A percentile compares a stretch with the other conserved stretches of the same genome.
Conservation (phyloP, 108 stramenopile genomes). For the Seminavis robusta region DNA sequence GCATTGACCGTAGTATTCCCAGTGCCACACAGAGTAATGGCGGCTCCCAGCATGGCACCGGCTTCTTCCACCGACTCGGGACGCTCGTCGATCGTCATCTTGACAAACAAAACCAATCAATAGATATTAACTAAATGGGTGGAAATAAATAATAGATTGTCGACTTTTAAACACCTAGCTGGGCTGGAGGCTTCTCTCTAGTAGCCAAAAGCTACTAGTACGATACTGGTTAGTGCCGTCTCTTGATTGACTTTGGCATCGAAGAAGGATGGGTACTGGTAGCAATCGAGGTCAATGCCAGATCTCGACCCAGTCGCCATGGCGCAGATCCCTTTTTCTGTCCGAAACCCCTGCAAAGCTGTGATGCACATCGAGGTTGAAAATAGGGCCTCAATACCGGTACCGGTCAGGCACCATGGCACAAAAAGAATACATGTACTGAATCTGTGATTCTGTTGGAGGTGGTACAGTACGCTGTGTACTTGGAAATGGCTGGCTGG, state of each 20-base stretch:
- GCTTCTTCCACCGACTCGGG: slow-evolving; percentile 82
- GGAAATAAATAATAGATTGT: neutral
- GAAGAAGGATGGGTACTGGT: neutral
- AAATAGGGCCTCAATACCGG: too few relatives aligned
- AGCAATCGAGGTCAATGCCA: too few relatives aligned
- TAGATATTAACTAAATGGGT: neutral
- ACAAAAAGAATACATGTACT: too few relatives aligned
- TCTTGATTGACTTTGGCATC: neutral
- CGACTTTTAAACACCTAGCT: neutral
- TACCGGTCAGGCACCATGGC: too few relatives aligned
- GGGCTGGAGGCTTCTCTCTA: neutral
- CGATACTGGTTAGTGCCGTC: neutral
- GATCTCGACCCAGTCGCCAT: too few relatives aligned
- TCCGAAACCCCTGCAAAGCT: too few relatives aligned
- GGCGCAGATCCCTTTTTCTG: too few relatives aligned
- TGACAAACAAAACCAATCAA: neutral
- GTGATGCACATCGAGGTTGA: too few relatives aligned
- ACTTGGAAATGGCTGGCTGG: too few relatives aligned
- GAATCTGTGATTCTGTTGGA: too few relatives aligned
- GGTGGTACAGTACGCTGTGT: too few relatives aligned
- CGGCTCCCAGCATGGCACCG: slow-evolving; percentile 70
- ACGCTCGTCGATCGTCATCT: slow-evolving; percentile 14
- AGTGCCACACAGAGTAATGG: slow-evolving; percentile 48
- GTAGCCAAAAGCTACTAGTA: neutral
- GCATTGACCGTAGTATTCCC: slow-evolving; percentile 3